Conservation (phyloP, 495 filamentous ascomycete species). For the Neurospora discreta region DNA sequence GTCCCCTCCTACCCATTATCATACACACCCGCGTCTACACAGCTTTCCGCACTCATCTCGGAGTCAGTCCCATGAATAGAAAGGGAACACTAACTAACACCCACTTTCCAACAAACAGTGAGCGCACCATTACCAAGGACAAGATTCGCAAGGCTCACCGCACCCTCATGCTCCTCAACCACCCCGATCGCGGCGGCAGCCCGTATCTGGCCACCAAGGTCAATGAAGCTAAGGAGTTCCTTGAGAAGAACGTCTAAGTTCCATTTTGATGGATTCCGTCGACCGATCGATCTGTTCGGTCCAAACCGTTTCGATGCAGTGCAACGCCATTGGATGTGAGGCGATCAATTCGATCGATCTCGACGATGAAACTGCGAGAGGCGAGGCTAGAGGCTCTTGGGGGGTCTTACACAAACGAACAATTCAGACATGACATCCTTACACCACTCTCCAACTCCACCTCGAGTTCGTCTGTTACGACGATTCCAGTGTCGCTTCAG, state of each 20-base stretch:
- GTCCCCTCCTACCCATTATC: not conserved
- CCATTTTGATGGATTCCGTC: too few relatives aligned
- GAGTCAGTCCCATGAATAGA: not conserved
- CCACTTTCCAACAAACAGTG: constrained; percentile 38
- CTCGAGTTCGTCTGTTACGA: not conserved
- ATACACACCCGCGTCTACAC: not conserved
- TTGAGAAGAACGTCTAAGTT: constrained; percentile 55
- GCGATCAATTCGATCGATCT: not conserved
- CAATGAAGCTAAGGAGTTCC: constrained; percentile 93
- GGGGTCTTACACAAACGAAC: not conserved
- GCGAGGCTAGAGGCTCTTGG: too few relatives aligned
- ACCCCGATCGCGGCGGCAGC: constrained; percentile 93
- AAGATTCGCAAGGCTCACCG: constrained; percentile 94
- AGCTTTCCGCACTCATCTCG: not conserved
- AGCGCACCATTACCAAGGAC: constrained; percentile 75
- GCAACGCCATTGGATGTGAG: not conserved
- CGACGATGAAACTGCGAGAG: too few relatives aligned
- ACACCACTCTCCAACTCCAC: not conserved
- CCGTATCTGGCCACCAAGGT: constrained; percentile 95
- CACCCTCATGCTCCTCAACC: constrained; percentile 93
- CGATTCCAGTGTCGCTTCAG: not conserved
- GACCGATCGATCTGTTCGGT: not conserved
- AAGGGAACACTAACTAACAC: constrained; percentile 4
- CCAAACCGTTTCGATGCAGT: not conserved
- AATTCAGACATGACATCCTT: not conserved